Conservation (phyloP, 345 rosid genomes). For the Hibiscus trionum region DNA sequence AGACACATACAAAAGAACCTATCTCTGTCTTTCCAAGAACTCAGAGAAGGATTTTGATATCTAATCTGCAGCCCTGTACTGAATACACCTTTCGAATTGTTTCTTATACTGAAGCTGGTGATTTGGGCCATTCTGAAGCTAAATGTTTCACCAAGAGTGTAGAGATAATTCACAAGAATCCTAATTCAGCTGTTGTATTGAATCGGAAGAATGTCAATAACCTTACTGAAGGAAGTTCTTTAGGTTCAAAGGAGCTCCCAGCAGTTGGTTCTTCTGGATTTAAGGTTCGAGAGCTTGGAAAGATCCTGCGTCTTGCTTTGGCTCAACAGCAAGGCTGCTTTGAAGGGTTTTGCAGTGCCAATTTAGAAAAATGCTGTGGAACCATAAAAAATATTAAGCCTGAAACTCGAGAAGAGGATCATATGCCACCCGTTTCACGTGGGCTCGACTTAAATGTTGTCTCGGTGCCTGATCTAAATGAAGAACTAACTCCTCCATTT, state of each 20-base stretch:
- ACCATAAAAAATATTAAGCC: constrained; percentile 28
- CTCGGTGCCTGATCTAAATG: constrained; percentile 87
- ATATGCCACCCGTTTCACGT: constrained; percentile 39
- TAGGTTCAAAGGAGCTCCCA: constrained; percentile 24
- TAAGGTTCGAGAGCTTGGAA: constrained; percentile 65
- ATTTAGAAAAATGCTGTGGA: constrained; percentile 48
- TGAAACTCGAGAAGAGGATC: constrained; percentile 28
- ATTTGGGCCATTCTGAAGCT: constrained; percentile 58
- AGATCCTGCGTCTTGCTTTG: constrained; percentile 53
- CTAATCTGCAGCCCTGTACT: constrained; percentile 80
- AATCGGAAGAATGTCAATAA: constrained; percentile 28
- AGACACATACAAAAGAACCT: constrained; percentile 45
- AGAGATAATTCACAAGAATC: constrained; percentile 50
- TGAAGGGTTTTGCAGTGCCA: constrained; percentile 59
- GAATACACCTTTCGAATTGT: constrained; percentile 61
- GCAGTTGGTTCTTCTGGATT: constrained; percentile 43
- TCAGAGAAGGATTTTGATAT: constrained; percentile 65
- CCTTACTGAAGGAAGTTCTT: constrained; percentile 30
- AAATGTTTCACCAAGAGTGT: constrained; percentile 58
- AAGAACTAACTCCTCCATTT: constrained; percentile 68
- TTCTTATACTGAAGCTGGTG: constrained; percentile 51
- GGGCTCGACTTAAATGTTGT: constrained; percentile 74
- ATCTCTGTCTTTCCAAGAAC: constrained; percentile 49
- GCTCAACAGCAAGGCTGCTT: constrained; percentile 67
- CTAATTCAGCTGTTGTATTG: constrained; percentile 20